Conservation (phyloP, 768 basidiomycete species). For the Megacollybia marginata region DNA sequence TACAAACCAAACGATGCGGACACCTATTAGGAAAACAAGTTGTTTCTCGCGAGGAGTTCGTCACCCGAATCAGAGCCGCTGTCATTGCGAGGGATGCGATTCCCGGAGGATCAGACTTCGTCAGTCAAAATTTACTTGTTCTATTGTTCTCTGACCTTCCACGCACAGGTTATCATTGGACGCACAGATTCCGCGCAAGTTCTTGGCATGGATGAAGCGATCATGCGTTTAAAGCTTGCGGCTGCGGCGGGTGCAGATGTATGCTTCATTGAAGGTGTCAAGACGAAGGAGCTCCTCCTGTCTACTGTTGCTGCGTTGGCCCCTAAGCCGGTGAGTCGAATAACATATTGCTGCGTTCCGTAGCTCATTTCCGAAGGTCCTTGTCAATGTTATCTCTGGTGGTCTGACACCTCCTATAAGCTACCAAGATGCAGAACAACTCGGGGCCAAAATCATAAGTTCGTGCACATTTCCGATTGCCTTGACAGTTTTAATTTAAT, state of each 20-base stretch:
- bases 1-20: conserved; percentile 48
- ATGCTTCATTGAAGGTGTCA: conserved; percentile 48
- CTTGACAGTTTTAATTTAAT: neutral
- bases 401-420: conserved; percentile 74
- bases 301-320: conserved; percentile 59
- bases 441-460: conserved; percentile 81
- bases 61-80: conserved; percentile 46
- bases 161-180: conserved; percentile 35
- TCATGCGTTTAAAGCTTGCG: conserved; percentile 38
- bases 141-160: neutral
- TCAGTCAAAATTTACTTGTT: conserved; percentile 4
- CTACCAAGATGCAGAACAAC: conserved; percentile 56
- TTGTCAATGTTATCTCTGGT: conserved; percentile 76
- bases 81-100: conserved; percentile 39
- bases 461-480: conserved; percentile 15
- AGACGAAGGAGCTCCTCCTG: conserved; percentile 51
- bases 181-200: conserved; percentile 47
- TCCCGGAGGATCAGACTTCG: conserved; percentile 35
- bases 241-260: conserved; percentile 29
- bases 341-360: neutral
- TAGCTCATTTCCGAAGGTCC: conserved; percentile 30
- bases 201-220: conserved; percentile 42
- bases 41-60: conserved; percentile 40
- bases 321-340: conserved; percentile 54
- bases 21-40: conserved; percentile 49